Conservation (phyloP, 768 basidiomycete genomes). For the Podaxis sp. region DNA sequence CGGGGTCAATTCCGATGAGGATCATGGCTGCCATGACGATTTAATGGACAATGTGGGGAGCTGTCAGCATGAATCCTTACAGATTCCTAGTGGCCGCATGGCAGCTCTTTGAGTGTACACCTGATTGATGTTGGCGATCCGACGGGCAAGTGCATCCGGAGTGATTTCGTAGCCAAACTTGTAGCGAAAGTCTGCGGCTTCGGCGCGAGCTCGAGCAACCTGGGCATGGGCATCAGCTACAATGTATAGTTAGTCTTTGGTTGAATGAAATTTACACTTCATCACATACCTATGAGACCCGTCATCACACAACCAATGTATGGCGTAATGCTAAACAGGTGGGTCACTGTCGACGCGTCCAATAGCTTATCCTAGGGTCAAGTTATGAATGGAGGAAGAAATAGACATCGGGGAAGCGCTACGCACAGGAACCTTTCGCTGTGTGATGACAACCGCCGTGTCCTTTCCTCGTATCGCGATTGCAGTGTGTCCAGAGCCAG, state of each 20-base stretch:
- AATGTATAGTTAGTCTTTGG: conserved; percentile 3
- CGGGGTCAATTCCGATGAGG: conserved; percentile 87
- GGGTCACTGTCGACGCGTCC: conserved; percentile 90
- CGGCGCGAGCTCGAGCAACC: conserved; percentile 77
- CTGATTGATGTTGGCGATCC: conserved; percentile 97
- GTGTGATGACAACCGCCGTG: conserved; percentile 93
- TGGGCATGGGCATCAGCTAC: conserved; percentile 91
- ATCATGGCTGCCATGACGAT: conserved; percentile 74
- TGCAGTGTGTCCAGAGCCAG: conserved; percentile 92
- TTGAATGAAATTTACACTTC: neutral
- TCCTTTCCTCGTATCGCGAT: conserved; percentile 92
- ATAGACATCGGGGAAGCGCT: neutral
- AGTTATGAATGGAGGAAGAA: conserved; percentile 7
- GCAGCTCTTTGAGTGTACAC: conserved; percentile 97
- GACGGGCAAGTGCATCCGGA: conserved; percentile 89
- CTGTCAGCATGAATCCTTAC: conserved; percentile 39
- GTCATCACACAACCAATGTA: conserved; percentile 98
- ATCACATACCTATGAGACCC: conserved; percentile 78
- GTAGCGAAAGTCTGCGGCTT: conserved; percentile 91
- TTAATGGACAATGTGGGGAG: neutral
- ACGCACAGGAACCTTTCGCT: conserved; percentile 96
- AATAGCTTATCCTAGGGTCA: conserved; percentile 87
- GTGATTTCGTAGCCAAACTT: conserved; percentile 99
- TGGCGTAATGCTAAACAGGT: conserved; percentile 93
- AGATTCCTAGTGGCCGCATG: conserved; percentile 95